Percentiles rank a stretch among this genome's conserved stretches.
phyloP scores from a whole-genome alignment of 768 basidiomycete species.

The Boletus pseudo-olivaceus region DNA sequence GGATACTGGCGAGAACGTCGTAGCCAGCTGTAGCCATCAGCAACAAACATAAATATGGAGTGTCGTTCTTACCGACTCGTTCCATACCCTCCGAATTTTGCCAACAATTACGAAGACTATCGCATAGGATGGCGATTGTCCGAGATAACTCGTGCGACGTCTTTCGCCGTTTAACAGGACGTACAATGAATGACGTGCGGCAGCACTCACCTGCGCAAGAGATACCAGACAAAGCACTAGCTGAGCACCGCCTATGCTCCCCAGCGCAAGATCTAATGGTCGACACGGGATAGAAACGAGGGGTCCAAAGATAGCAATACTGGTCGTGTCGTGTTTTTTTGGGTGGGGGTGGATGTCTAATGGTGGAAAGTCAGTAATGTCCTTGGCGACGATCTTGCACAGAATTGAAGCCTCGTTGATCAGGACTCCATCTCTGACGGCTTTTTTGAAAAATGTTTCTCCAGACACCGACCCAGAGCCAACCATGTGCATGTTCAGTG shows the following conservation, averaged over 20 bases:
- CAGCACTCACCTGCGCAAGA: slow-evolving; percentile 57
- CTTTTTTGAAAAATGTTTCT: slow-evolving; percentile 38
- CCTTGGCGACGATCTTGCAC: slow-evolving; percentile 36
- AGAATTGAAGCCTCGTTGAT: slow-evolving; percentile 40
- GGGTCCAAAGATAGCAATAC: slow-evolving; percentile 40
- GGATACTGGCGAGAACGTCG: slow-evolving; percentile 73
- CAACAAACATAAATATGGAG: background rate
- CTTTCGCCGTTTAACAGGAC: slow-evolving; percentile 32
- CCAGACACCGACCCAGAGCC: slow-evolving; percentile 40
- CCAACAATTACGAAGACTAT: slow-evolving; percentile 83
- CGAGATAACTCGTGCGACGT: slow-evolving; percentile 75
- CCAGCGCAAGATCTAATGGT: slow-evolving; percentile 70
- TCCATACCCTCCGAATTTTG: slow-evolving; percentile 96
- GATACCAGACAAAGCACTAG: slow-evolving; percentile 72
- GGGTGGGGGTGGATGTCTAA: slow-evolving; percentile 2
- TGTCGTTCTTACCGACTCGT: slow-evolving; percentile 61
- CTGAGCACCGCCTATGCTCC: slow-evolving; percentile 81
- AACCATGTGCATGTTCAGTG: slow-evolving; percentile 75
- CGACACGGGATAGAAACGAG: slow-evolving; percentile 57
- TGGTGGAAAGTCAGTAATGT: slow-evolving; percentile 14
- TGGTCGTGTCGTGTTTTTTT: background rate
- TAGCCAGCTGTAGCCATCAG: slow-evolving; percentile 65
- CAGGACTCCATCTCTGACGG: slow-evolving; percentile 39
- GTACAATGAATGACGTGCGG: background rate
- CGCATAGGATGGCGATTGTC: slow-evolving; percentile 67